A percentile compares a stretch with the other conserved stretches of the same genome.
Evolutionary conservation across 2,329 filamentous ascomycete species (phyloP).

Genomic region (Stagonosporopsis vannaccii): DNA sequence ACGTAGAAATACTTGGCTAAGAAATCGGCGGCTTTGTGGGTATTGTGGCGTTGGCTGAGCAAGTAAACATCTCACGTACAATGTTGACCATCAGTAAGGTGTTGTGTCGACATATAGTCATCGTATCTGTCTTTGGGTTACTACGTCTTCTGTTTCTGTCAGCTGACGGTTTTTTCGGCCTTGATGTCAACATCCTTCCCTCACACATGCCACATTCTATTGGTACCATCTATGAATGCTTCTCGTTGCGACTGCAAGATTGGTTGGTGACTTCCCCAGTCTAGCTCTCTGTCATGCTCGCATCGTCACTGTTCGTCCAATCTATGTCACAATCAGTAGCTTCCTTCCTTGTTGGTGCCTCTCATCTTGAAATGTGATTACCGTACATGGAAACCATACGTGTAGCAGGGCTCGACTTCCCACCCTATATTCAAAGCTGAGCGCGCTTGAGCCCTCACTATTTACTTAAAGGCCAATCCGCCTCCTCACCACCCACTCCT

Average conservation of each 20-base stretch:
- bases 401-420: not conserved
- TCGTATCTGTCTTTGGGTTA: not conserved
- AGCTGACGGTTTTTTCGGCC: not conserved
- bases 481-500: constrained; percentile 11
- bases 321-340: not conserved
- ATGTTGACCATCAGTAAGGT: not conserved
- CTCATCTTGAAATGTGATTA: not conserved
- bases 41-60: constrained; percentile 8
- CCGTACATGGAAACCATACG: not conserved
- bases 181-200: not conserved
- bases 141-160: not conserved
- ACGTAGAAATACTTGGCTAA: not conserved
- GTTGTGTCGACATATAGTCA: constrained; percentile 17
- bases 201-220: not conserved
- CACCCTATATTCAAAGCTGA: not conserved
- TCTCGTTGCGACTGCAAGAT: not conserved
- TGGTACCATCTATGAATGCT: not conserved
- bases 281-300: not conserved
- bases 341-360: not conserved
- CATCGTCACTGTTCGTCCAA: too few relatives aligned
- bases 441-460: not conserved
- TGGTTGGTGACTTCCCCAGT: not conserved
- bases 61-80: not conserved
- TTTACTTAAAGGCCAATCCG: constrained; percentile 14
- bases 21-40: constrained; percentile 1